These are phyloP conservation scores for Aspergillus fumigatiaffinis DNA, from an alignment of 2,329 filamentous ascomycete genomes.

Conservation along the genomic window DNA sequence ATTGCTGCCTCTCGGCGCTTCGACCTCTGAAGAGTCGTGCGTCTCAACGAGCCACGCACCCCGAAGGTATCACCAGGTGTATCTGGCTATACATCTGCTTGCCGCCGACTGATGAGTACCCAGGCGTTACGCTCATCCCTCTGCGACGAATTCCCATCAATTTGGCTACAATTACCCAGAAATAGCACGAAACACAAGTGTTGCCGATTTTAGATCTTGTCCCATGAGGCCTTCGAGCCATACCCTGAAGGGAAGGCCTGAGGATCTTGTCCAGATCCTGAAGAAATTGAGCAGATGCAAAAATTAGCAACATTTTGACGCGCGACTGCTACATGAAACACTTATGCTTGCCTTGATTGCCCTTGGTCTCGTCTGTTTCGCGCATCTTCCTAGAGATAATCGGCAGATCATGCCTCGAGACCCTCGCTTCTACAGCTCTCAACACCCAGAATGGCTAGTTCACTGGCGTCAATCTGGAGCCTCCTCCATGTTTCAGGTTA, in stretches of 20 bases:
- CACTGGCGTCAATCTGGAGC: slow-evolving; percentile 31
- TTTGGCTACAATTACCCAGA: slow-evolving; percentile 17
- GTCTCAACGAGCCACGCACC: slow-evolving; percentile 8
- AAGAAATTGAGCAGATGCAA: slow-evolving; percentile 31
- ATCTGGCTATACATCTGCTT: slow-evolving; percentile 6
- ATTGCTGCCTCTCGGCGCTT: slow-evolving; percentile 16
- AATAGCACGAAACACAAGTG: slow-evolving; percentile 23
- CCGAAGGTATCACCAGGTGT: slow-evolving; percentile 4
- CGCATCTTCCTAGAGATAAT: slow-evolving; percentile 13
- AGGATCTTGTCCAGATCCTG: slow-evolving; percentile 19
- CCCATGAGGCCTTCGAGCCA: slow-evolving; percentile 19
- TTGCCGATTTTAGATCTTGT: slow-evolving; percentile 23
- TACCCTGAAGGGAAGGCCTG: slow-evolving; percentile 14
- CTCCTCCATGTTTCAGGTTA: slow-evolving; percentile 39
- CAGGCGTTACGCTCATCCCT: slow-evolving; percentile 9
- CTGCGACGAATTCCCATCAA: slow-evolving; percentile 8
- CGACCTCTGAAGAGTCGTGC: slow-evolving; percentile 4
- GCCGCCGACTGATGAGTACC: slow-evolving; percentile 16
- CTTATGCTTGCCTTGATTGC: slow-evolving; percentile 18
- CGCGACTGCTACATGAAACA: slow-evolving; percentile 37
- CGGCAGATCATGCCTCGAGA: slow-evolving; percentile 6
- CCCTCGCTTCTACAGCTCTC: slow-evolving; percentile 18
- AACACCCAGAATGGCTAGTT: slow-evolving; percentile 25
- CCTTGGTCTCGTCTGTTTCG: slow-evolving; percentile 24
- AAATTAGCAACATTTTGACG: slow-evolving; percentile 41